These are phyloP conservation scores for Blakeslea trispora DNA, from an alignment of 371 early-diverging fungal genomes.

Conservation along the genomic window DNA sequence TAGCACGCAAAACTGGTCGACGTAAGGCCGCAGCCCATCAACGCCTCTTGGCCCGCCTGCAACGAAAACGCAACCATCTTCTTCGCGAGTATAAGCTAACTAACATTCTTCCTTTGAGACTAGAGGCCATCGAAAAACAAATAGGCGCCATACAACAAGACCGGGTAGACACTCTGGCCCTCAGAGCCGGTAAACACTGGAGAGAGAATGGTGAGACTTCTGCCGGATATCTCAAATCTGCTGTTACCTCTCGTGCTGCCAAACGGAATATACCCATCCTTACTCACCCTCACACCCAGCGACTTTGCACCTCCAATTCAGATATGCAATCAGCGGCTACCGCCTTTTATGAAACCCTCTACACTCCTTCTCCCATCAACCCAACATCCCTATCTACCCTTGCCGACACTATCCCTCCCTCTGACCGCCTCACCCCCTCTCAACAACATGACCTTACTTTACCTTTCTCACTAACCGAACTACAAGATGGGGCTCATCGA, in stretches of 20 bases:
- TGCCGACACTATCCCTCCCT: not conserved
- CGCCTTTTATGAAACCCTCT: slow-evolving; percentile 1
- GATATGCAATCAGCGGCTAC: not conserved
- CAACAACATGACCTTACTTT: too few relatives aligned
- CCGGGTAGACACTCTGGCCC: not conserved
- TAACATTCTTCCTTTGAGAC: not conserved
- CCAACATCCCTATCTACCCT: not conserved
- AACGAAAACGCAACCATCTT: slow-evolving; percentile 9
- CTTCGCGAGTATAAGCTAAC: too few relatives aligned
- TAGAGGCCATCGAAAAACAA: slow-evolving; percentile 1
- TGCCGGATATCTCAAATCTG: slow-evolving; percentile 8
- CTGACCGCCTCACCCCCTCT: not conserved
- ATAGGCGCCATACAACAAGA: slow-evolving; percentile 6
- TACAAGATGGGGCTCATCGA: not conserved
- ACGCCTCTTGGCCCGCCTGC: not conserved
- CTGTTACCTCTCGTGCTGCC: not conserved
- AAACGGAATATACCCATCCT: slow-evolving; percentile 3
- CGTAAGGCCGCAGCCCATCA: not conserved
- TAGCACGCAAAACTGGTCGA: not conserved
- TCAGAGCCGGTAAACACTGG: slow-evolving; percentile 9
- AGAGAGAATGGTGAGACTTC: too few relatives aligned
- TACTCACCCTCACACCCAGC: not conserved
- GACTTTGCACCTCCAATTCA: not conserved
- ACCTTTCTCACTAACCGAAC: not conserved
- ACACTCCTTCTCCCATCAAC: not conserved